Conservation (phyloP, 2,329 filamentous ascomycete species). For the Thermoascus crustaceus region DNA sequence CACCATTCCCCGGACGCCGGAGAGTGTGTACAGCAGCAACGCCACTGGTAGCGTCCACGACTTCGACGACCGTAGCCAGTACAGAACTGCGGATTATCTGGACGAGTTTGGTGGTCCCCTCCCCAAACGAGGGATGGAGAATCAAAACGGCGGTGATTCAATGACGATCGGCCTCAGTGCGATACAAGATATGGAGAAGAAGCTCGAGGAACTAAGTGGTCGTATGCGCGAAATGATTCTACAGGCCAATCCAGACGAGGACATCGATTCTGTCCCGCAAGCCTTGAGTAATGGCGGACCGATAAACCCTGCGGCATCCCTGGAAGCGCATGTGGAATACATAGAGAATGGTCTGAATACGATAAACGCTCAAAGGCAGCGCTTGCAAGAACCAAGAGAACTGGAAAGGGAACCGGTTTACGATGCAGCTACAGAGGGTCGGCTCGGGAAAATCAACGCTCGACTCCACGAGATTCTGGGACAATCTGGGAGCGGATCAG, state of each 20-base stretch:
- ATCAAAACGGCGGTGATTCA: constrained; percentile 10
- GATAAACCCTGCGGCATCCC: constrained; percentile 19
- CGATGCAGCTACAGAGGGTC: constrained; percentile 42
- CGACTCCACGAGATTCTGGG: constrained; percentile 54
- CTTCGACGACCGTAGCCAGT: constrained; percentile 71
- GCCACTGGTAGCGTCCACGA: constrained; percentile 46
- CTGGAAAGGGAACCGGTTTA: constrained; percentile 12
- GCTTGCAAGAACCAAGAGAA: constrained; percentile 1
- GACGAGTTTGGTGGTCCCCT: constrained; percentile 43
- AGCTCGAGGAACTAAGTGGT: constrained; percentile 59
- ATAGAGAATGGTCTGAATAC: constrained; percentile 57
- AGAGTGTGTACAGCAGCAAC: constrained; percentile 61
- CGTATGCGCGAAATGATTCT: constrained; percentile 60
- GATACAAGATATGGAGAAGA: constrained; percentile 55
- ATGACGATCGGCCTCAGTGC: constrained; percentile 32
- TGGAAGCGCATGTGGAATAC: constrained; percentile 59
- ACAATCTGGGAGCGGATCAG: constrained; percentile 29
- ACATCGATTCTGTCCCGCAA: constrained; percentile 31
- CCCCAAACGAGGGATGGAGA: constrained; percentile 16
- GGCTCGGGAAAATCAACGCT: constrained; percentile 55
- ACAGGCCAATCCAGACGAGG: constrained; percentile 26
- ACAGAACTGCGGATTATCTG: constrained; percentile 58
- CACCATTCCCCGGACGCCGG: constrained; percentile 60
- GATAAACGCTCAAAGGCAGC: constrained; percentile 54
- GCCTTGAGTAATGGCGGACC: constrained; percentile 18